Evolutionary conservation across 75 land plant genomes (phyloP).

Genomic region (Cunninghamia lanceolata): DNA sequence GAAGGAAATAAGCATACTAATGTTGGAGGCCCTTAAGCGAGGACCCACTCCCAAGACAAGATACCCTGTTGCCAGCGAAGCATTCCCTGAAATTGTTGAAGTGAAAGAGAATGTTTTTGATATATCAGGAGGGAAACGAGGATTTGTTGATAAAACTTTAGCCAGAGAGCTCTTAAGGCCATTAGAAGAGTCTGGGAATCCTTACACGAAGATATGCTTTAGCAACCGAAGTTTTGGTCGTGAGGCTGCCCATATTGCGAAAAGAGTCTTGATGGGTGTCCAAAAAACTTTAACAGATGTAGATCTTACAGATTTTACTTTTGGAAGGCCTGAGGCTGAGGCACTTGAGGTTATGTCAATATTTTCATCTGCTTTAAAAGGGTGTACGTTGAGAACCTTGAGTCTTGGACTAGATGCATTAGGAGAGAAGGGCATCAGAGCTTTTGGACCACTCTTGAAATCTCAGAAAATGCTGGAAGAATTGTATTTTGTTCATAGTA

Average conservation of each 20-base stretch:
- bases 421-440: conserved; percentile 97
- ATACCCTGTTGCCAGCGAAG: neutral
- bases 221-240: conserved; percentile 93
- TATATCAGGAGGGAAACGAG: conserved; percentile 65
- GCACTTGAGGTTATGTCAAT: no score
- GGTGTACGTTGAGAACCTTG: no score
- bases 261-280: no score
- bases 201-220: conserved; percentile 53
- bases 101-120: conserved; percentile 55
- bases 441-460: no score
- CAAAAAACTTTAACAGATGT: conserved; percentile 65
- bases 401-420: conserved; percentile 89
- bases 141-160: conserved; percentile 63
- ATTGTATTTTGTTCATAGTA: conserved; percentile 86
- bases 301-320: conserved; percentile 91
- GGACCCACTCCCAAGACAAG: conserved; percentile 31
- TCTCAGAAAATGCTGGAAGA: conserved; percentile 67
- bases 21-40: conserved; percentile 70
- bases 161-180: no score
- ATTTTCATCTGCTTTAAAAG: no score
- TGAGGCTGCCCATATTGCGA: conserved; percentile 80
- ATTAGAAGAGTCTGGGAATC: no score
- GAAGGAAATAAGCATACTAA: conserved; percentile 79
- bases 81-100: neutral
- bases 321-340: conserved; percentile 87